Evolutionary conservation across 164 flowering plant genomes (phyloP).

Genomic region (Sedum album): DNA sequence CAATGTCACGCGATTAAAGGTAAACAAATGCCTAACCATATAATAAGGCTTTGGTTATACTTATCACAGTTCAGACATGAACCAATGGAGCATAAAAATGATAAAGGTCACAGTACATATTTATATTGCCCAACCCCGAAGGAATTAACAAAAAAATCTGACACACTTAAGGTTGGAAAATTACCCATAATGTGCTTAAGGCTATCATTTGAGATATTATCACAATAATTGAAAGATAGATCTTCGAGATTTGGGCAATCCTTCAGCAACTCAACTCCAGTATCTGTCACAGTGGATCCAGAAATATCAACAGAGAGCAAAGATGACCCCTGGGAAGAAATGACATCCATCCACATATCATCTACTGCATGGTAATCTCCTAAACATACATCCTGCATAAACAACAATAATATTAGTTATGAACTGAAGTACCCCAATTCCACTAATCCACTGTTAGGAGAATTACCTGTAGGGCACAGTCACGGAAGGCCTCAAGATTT

Average conservation of each 20-base stretch:
- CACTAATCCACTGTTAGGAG: neutral
- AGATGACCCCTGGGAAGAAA: neutral
- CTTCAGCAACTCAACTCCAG: neutral
- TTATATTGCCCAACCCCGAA: neutral
- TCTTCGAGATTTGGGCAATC: neutral
- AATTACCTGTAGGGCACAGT: neutral
- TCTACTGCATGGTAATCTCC: neutral
- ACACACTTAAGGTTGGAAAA: neutral
- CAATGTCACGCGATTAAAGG: neutral
- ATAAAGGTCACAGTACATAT: neutral
- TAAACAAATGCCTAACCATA: neutral
- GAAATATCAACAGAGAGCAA: neutral
- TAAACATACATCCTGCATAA: neutral
- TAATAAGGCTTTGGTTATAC: neutral
- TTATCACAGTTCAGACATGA: neutral
- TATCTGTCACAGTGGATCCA: neutral
- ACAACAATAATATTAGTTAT: neutral
- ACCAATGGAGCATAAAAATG: too few relatives aligned
- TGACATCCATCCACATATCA: neutral
- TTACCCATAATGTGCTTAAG: neutral
- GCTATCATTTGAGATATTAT: neutral
- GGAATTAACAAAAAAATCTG: neutral
- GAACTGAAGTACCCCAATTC: neutral
- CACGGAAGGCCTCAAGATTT: neutral
- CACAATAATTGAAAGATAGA: neutral